These are phyloP conservation scores for Kuraishia ogatae DNA, from an alignment of 805 yeast genomes.

Conservation along the genomic window DNA sequence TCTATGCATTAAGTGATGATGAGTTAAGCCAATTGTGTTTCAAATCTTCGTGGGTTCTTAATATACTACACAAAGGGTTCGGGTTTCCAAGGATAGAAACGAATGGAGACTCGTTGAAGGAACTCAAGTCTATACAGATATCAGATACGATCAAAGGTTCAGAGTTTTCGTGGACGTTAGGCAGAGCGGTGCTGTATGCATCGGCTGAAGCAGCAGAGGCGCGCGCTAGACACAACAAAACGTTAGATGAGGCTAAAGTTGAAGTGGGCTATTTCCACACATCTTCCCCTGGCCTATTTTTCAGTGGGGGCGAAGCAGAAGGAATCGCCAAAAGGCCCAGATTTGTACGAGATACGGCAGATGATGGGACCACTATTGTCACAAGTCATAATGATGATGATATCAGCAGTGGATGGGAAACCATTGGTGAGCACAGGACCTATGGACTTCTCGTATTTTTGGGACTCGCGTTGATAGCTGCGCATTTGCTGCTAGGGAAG, in stretches of 20 bases:
- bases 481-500: constrained; percentile 10
- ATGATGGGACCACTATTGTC: constrained; percentile 12
- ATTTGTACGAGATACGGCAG: constrained; percentile 15
- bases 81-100: constrained; percentile 38
- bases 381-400: constrained; percentile 20
- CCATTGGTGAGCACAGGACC: constrained; percentile 22
- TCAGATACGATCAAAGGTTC: constrained; percentile 63
- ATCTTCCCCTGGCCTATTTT: constrained; percentile 37
- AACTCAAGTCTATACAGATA: constrained; percentile 30
- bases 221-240: constrained; percentile 24
- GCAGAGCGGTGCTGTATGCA: constrained; percentile 60
- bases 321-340: constrained; percentile 34
- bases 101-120: constrained; percentile 10
- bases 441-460: constrained; percentile 18
- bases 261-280: constrained; percentile 38
- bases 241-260: constrained; percentile 9
- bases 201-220: constrained; percentile 41
- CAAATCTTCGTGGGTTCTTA: constrained; percentile 50
- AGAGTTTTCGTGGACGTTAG: constrained; percentile 92
- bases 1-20: constrained; percentile 26
- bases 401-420: constrained; percentile 33
- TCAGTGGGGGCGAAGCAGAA: constrained; percentile 44
- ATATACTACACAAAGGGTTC: constrained; percentile 49
- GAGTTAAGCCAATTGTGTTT: constrained; percentile 51
- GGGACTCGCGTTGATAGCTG: constrained; percentile 2